Base-by-base conservation (phyloP, 257 asterid genomes). In the Capsicum baccatum region DNA sequence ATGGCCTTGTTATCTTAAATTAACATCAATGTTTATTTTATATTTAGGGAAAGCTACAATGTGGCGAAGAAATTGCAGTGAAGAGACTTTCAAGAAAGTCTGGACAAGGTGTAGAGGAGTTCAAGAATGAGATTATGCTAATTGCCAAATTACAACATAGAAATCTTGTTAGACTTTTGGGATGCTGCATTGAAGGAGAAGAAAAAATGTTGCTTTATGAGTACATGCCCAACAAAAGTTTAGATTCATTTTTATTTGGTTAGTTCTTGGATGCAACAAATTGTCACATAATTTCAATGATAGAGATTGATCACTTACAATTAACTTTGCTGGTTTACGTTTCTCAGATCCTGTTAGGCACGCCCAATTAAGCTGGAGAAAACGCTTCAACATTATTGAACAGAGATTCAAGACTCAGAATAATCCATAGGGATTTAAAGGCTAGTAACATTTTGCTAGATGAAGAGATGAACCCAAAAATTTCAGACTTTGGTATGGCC, bases 401-500 rank as follows among this genome's bases (percentile, higher is more conserved):
- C 82, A 92, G 98, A 16, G 99, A 96, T 89, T 96, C 96, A 2
- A 92, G 98, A 88, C 92, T 96, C 12, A 89, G 97, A 76, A 94
- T 94, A 70, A 91, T 95, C 83, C 99, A 95, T 81, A 84, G 98
- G 48, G 99, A 96, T 83, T 85, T 96, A 54, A 96, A 96, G 89
- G 96, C 93, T 1, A 92, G 99, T 90, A 96, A 96, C 85, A 93
- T 96, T 86, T 86, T 96, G 87, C 82, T 96, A 80, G 98, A 96
- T 70, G 93, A 86, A 58, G 97, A 94, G 12, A 93, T 96, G 99
- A 94, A 91, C 89, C 99, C 99, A 1, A 96, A 93, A 81, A 94
- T 96, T 60, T 93, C 99, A 54, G 99, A 96, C 86, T 96, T 96
- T 80, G 99, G 99, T 66, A 93, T 94, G 97, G 99, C 99, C 16